Evolutionary conservation across 1,284 basidiomycete species (phyloP).

Genomic region (Cryptococcus sp.): DNA sequence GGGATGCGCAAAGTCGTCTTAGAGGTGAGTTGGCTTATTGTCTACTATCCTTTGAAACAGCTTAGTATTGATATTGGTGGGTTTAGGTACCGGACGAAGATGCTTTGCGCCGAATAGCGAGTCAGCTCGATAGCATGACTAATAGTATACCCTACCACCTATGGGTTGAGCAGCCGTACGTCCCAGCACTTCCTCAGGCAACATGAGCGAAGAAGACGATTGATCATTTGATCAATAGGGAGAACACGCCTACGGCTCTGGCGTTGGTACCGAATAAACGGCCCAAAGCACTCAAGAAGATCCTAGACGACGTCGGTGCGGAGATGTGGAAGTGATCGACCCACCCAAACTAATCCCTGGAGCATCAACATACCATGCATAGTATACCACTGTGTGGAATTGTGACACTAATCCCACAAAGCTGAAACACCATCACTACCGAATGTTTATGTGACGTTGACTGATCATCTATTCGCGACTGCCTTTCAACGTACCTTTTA

Average conservation of each 20-base stretch:
- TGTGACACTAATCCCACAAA: no score
- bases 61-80: constrained; percentile 2
- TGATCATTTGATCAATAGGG: constrained; percentile 29
- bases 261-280: constrained; percentile 57
- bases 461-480: no score
- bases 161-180: constrained; percentile 58
- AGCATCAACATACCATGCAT: not conserved
- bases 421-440: no score
- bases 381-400: no score
- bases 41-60: not conserved
- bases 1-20: constrained; percentile 48
- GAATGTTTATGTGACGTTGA: no score
- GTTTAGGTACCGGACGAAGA: constrained; percentile 45
- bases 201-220: no score
- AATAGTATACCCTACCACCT: constrained; percentile 50
- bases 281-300: constrained; percentile 53
- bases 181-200: not conserved
- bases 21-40: constrained; percentile 34
- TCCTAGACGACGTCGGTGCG: constrained; percentile 49
- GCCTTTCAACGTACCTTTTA: no score
- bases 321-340: constrained; percentile 41
- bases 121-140: constrained; percentile 34
- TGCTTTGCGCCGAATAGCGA: constrained; percentile 37
- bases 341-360: no score
- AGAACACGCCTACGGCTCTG: constrained; percentile 55